phyloP scores from a whole-genome alignment of 352 stramenopile genomes.

The Phytopythium litorale region DNA sequence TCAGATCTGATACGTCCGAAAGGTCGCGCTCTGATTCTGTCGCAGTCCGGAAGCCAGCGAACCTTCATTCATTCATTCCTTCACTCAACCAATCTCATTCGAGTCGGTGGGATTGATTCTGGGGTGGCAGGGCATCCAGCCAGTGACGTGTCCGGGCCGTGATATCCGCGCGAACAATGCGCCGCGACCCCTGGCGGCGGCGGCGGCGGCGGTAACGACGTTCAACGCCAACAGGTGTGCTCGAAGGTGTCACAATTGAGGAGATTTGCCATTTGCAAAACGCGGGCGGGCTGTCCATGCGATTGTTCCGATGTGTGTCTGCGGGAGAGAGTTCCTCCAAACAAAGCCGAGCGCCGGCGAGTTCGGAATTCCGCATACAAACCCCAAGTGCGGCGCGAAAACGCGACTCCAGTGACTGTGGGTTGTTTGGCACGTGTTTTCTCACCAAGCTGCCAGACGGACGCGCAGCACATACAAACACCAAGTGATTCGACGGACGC shows the following conservation, averaged over 20 bases:
- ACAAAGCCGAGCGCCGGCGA: not conserved
- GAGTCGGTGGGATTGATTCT: too few relatives aligned
- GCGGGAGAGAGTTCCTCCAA: not conserved
- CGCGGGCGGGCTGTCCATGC: not conserved
- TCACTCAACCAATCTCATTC: too few relatives aligned
- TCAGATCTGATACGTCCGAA: not conserved
- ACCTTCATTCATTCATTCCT: not conserved
- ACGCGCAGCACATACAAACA: not conserved
- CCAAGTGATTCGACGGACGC: not conserved
- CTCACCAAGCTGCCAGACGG: not conserved
- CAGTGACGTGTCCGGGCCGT: too few relatives aligned
- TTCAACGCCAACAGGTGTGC: not conserved
- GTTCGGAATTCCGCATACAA: not conserved
- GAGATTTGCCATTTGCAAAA: not conserved
- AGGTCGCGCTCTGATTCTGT: constrained; percentile 2
- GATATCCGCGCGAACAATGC: too few relatives aligned
- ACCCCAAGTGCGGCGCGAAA: not conserved
- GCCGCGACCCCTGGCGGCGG: too few relatives aligned
- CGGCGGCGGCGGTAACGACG: too few relatives aligned
- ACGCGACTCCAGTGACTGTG: not conserved
- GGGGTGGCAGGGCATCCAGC: too few relatives aligned
- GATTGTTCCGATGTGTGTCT: not conserved
- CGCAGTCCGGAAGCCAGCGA: not conserved
- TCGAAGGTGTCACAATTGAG: not conserved
- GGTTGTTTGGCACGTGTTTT: not conserved